Evolutionary conservation across 2,329 filamentous ascomycete genomes (phyloP), one percentile per base, ranked within the genome.

Genomic region (Ascochyta fabae): DNA sequence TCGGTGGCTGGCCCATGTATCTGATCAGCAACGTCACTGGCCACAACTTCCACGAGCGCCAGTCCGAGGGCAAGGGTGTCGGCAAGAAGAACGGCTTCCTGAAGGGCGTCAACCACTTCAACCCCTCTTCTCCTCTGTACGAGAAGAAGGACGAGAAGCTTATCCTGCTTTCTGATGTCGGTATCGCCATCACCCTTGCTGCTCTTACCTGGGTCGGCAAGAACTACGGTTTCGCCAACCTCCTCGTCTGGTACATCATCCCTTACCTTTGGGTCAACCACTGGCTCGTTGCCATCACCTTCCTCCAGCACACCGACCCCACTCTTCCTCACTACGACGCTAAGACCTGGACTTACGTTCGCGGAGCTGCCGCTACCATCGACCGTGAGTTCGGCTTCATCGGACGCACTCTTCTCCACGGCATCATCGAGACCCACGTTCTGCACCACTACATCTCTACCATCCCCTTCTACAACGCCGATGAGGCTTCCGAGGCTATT

Each of bases 261-360:
- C 95, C 95, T 34, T 99, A 98, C 77, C 83, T 97, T 59, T 97
- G 94, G 94, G 93, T 97, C 53, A 96, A 98, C 86, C 92, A 97
- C 86, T 98, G 94, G 94, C 89, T 98, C 53, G 93, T 98, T 66
- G 93, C 93, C 76, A 98, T 98, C 78, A 98, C 94, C 67, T 98
- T 88, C 85, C 87, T 98, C 61, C 94, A 98, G 80, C 94, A 98
- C 86, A 97, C 94, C 73, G 93, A 98, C 77, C 93, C 93, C 43
- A 87, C 89, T 38, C 89, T 98, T 41, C 94, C 94, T 58, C 94
- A 98, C 84, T 98, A 98, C 84, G 86, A 88, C 53, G 85, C 87
- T 58, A 84, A 90, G 61, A 86, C 89, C 71, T 98, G 94, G 94
- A 96, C 89, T 80, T 98, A 92, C 74, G 88, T 93, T 64, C 92